Evolutionary conservation across 371 early-diverging fungal species (phyloP).

Genomic region (Encephalitozoon romaleae): DNA sequence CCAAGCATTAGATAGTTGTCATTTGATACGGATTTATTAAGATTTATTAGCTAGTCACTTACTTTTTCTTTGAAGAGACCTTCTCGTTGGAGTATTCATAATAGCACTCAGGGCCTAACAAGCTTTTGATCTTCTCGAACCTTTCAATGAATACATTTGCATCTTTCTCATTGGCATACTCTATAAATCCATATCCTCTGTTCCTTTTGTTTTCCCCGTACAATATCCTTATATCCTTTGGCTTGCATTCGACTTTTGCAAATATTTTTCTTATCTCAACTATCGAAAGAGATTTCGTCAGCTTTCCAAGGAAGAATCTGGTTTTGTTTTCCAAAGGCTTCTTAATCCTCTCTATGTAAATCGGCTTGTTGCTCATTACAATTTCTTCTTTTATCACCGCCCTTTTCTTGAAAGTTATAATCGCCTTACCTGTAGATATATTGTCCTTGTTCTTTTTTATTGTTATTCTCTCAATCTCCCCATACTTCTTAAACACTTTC

Average conservation of each 20-base stretch:
- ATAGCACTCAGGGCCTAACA: constrained; percentile 34
- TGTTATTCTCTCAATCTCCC: constrained; percentile 48
- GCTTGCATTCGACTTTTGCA: constrained; percentile 31
- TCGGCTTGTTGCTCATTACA: constrained; percentile 33
- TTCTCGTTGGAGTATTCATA: constrained; percentile 53
- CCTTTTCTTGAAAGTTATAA: constrained; percentile 45
- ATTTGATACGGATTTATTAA: too few species aligned
- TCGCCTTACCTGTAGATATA: constrained; percentile 55
- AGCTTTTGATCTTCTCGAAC: constrained; percentile 15
- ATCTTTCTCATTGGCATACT: constrained; percentile 48
- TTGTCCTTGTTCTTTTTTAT: constrained; percentile 47
- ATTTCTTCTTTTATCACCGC: constrained; percentile 39
- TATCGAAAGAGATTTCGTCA: constrained; percentile 50
- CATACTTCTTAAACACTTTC: constrained; percentile 44
- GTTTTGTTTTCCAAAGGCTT: constrained; percentile 40
- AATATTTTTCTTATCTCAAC: constrained; percentile 38
- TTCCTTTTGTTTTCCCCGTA: constrained; percentile 44
- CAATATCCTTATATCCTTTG: constrained; percentile 40
- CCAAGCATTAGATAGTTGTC: too few species aligned
- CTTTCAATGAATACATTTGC: constrained; percentile 45
- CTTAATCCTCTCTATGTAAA: constrained; percentile 57
- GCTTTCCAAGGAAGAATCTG: constrained; percentile 51
- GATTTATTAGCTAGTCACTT: neutral
- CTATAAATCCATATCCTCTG: constrained; percentile 57
- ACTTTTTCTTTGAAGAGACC: neutral